A percentile compares a stretch with the other conserved stretches of the same genome.
phyloP scores from a whole-genome alignment of 129 eudicot species.

The Oenanthe sinensis region DNA sequence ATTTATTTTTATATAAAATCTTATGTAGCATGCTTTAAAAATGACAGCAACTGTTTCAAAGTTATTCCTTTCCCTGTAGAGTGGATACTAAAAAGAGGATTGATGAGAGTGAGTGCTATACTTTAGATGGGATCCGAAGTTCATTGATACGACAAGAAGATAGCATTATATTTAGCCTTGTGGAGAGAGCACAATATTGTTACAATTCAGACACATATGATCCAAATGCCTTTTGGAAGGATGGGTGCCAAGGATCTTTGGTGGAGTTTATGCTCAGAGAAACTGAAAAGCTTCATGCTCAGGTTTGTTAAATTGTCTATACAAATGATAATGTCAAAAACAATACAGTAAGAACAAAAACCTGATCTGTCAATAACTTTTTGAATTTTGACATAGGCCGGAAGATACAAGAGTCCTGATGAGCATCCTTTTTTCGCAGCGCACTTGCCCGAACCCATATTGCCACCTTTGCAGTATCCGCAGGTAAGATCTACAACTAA shows the following conservation, averaged over 20 bases:
- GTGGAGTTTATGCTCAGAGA: constrained; percentile 82
- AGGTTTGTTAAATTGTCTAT: constrained; percentile 28
- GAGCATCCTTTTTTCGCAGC: constrained; percentile 94
- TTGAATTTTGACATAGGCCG: constrained; percentile 45
- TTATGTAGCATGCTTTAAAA: neutral
- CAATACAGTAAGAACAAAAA: neutral
- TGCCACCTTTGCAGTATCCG: constrained; percentile 91
- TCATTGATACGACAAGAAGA: constrained; percentile 84
- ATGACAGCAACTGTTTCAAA: neutral
- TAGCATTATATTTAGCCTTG: constrained; percentile 79
- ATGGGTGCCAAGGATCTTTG: constrained; percentile 73
- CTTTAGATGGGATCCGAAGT: constrained; percentile 74
- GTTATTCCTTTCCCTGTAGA: constrained; percentile 24
- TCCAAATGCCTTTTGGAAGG: constrained; percentile 59
- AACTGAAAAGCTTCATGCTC: constrained; percentile 91
- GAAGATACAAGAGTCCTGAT: constrained; percentile 85
- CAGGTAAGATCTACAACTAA: constrained; percentile 32
- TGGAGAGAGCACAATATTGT: constrained; percentile 89
- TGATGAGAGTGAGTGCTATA: constrained; percentile 69
- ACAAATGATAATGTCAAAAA: constrained; percentile 6
- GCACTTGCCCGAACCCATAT: constrained; percentile 58
- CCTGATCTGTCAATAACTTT: neutral
- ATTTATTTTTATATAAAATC: neutral
- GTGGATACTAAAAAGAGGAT: constrained; percentile 39
- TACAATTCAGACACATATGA: constrained; percentile 76